Base-by-base conservation (phyloP, 2,329 filamentous ascomycete species). In the Xylariaceae sp. region DNA sequence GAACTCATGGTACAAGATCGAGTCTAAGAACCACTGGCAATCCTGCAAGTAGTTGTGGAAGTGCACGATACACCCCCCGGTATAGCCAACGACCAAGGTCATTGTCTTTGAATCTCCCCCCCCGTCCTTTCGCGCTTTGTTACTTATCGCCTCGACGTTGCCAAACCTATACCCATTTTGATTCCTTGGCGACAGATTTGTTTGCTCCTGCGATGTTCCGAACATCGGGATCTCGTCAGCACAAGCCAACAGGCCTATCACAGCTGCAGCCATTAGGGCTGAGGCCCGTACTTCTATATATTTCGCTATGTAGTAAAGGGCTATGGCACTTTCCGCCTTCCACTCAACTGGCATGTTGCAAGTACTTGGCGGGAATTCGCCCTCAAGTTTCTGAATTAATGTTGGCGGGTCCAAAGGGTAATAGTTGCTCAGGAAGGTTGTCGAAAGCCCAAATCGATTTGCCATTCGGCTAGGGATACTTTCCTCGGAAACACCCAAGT, bases 51-150 rank as follows among this genome's bases (percentile, higher is more conserved):
- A 90, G 55, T 86, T 77, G 38, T 87, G 86, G 57, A 89, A 89
- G 57, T 87, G 81, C n/a, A 82, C 79, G 48, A 91, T 91, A 58
- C 86, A 89, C 6, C 86, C 85, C 23, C 87, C 87, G 0, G 87
- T 89, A 60, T 88, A 91, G 1, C 86, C 87, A 19, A 91, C 84
- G 1, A 88, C 82, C 22, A 92, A 64, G 55, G 88, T 83, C 49
- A 69, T 55, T 48, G 62, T 51, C 25, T 49, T 48, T 4, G 47
- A 34, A n/a, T n/a, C 6, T 42, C 45, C 12, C 16, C 48, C 36
- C 33, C 48, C 27, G 25, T 47, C 29, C 8, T 17, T 27, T 25
- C 47, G 27, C 14, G n/a, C 22, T 48, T 49, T 12, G 47, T 43
- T 19, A 40, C 33, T 34, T 43, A n/a, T n/a, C n/a, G n/a, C n/a